Conservation (phyloP, 2,329 filamentous ascomycete genomes). For the Xylariaceae sp. region DNA sequence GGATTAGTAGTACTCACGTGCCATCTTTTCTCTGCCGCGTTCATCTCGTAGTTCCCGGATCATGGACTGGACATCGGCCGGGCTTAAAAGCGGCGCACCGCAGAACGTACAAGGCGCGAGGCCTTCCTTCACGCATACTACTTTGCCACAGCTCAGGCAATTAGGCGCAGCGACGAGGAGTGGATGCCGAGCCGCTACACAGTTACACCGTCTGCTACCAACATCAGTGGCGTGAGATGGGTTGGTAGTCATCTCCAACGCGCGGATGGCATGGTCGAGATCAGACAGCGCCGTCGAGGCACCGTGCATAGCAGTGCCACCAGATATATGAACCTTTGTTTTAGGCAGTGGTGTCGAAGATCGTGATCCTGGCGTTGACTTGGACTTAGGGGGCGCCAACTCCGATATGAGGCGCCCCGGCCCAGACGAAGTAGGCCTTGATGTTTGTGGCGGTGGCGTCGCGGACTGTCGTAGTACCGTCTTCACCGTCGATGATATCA, state of each 20-base stretch:
- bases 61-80: conserved; percentile 75
- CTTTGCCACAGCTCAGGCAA: conserved; percentile 86
- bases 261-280: conserved; percentile 74
- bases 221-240: conserved; percentile 58
- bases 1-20: conserved; percentile 27
- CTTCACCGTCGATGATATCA: conserved; percentile 36
- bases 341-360: conserved; percentile 49
- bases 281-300: conserved; percentile 67
- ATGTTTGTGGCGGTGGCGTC: conserved; percentile 34
- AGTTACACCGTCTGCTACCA: conserved; percentile 68
- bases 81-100: conserved; percentile 63
- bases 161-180: conserved; percentile 89
- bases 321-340: conserved; percentile 66
- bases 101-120: conserved; percentile 93
- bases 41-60: conserved; percentile 78
- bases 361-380: conserved; percentile 46
- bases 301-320: conserved; percentile 77
- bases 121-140: conserved; percentile 90
- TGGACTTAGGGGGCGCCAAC: conserved; percentile 55
- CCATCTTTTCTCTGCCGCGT: conserved; percentile 80
- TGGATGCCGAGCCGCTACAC: conserved; percentile 81
- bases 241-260: conserved; percentile 88
- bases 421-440: conserved; percentile 59
- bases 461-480: conserved; percentile 48
- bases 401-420: conserved; percentile 80